Percentiles rank a stretch among this genome's conserved stretches.
These are phyloP conservation scores for Candida boleticola DNA, from an alignment of 805 yeast species.

Conservation along the genomic window DNA sequence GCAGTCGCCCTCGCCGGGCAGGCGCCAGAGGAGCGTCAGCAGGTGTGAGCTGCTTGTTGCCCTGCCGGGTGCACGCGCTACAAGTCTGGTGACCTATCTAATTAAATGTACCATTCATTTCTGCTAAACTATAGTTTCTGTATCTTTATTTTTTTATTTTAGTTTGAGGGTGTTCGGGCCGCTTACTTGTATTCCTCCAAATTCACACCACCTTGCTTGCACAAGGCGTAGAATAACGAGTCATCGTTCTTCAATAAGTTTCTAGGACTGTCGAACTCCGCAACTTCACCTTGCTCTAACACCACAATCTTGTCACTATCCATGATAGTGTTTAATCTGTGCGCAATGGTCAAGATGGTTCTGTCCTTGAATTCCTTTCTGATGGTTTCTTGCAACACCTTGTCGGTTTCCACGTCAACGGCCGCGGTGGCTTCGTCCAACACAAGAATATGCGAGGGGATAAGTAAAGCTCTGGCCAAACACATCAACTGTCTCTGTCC, in stretches of 20 bases:
- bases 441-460: constrained; percentile 57
- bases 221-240: constrained; percentile 75
- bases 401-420: constrained; percentile 82
- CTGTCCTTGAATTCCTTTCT: constrained; percentile 71
- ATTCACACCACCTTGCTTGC: constrained; percentile 68
- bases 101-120: no score
- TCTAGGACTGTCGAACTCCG: constrained; percentile 73
- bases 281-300: constrained; percentile 70
- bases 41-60: no score
- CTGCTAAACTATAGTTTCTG: no score
- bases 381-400: constrained; percentile 73
- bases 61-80: no score
- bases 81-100: no score
- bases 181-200: not conserved
- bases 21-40: no score
- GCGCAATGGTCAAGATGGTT: constrained; percentile 83
- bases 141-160: no score
- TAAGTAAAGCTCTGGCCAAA: constrained; percentile 73
- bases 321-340: constrained; percentile 77
- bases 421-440: constrained; percentile 90
- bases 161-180: no score
- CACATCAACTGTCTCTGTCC: constrained; percentile 65
- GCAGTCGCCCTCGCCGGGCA: no score
- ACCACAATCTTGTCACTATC: constrained; percentile 79
- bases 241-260: constrained; percentile 62